Percentiles rank a stretch among this genome's conserved stretches.
Conservation (phyloP, 2,329 filamentous ascomycete species). For the Dendryphion nanum region DNA sequence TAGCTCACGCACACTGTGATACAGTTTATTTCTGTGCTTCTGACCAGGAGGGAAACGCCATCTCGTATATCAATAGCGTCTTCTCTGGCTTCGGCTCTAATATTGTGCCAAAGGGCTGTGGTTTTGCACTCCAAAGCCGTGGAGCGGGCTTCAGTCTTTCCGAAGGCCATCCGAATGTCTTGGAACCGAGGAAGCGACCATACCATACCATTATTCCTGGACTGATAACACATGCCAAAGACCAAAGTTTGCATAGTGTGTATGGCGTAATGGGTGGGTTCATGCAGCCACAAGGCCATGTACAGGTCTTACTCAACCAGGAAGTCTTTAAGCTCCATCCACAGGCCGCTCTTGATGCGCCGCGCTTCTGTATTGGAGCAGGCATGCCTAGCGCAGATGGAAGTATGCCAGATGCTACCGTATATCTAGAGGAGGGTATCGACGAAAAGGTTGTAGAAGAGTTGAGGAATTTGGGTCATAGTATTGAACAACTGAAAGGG, state of each 20-base stretch:
- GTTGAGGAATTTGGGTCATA: constrained; percentile 69
- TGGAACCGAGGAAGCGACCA: constrained; percentile 80
- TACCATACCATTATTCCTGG: constrained; percentile 99
- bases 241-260: constrained; percentile 75
- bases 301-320: constrained; percentile 90
- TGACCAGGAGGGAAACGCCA: constrained; percentile 80
- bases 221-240: constrained; percentile 74
- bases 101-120: constrained; percentile 82
- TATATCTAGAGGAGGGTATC: constrained; percentile 84
- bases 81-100: constrained; percentile 84
- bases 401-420: constrained; percentile 59
- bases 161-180: constrained; percentile 70
- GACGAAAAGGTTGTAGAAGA: constrained; percentile 64
- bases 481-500: constrained; percentile 66
- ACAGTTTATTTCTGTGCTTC: constrained; percentile 92
- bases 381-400: constrained; percentile 62
- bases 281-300: constrained; percentile 96
- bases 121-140: constrained; percentile 93
- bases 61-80: constrained; percentile 96
- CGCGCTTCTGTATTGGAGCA: constrained; percentile 82
- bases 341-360: constrained; percentile 86
- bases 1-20: constrained; percentile 81
- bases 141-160: constrained; percentile 80
- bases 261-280: constrained; percentile 98
- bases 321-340: constrained; percentile 77